Conservation (phyloP, 768 basidiomycete species). For the Rhizopogon sp. region DNA sequence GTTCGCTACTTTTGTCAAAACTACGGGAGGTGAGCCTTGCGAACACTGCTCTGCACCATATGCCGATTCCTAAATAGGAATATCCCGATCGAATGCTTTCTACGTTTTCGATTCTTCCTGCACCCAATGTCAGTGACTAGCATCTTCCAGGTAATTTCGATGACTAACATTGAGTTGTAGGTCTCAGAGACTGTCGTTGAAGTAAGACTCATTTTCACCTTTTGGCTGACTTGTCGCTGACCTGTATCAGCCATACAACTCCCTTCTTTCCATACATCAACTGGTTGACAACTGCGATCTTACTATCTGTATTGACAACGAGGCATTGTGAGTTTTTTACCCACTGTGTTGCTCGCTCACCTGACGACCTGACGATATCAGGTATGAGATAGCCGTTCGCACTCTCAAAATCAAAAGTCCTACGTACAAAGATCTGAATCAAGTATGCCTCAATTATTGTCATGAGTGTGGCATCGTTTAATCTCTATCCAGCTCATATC, state of each 20-base stretch:
- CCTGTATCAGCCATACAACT: constrained; percentile 67
- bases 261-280: constrained; percentile 80
- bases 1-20: constrained; percentile 75
- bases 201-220: constrained; percentile 20
- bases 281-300: constrained; percentile 86
- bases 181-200: constrained; percentile 53
- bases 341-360: background rate
- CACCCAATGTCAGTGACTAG: constrained; percentile 41
- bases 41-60: background rate
- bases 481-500: constrained; percentile 53
- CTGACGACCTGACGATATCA: constrained; percentile 19
- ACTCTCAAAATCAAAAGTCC: constrained; percentile 65
- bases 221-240: constrained; percentile 4
- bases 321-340: constrained; percentile 57
- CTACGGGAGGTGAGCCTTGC: constrained; percentile 59
- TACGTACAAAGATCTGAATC: constrained; percentile 62
- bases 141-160: background rate
- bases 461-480: background rate
- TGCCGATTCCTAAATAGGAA: constrained; percentile 45
- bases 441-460: constrained; percentile 33
- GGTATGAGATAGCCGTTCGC: constrained; percentile 67
- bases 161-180: constrained; percentile 14
- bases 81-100: constrained; percentile 43
- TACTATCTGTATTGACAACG: constrained; percentile 83
- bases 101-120: constrained; percentile 50